Evolutionary conservation across 2,329 filamentous ascomycete genomes (phyloP), one percentile per base, ranked within the genome.

Genomic region (Apiospora kogelbergensis): DNA sequence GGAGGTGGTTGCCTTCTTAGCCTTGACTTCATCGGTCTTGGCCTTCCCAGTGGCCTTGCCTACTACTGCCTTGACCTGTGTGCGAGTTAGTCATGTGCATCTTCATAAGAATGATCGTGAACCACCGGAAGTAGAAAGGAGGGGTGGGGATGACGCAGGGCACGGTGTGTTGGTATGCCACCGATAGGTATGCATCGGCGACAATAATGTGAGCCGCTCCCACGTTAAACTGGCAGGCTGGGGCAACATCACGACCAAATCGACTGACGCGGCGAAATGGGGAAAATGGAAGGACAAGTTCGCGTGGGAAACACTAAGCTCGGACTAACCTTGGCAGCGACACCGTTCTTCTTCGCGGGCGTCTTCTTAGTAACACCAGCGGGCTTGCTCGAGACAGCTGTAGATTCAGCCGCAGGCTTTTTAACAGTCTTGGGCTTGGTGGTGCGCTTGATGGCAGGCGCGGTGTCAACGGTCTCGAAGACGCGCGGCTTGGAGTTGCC

Each of bases 401-500:
- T 75, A 70, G 76, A 74, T 10, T 65, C 63, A n/a, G 63, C 22
- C 9, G 26, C 53, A n/a, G 53, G 53, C 63, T 65, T 42, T 22
- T 42, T 65, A 2, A 26, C 22, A 11, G 71, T 69, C 74, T 74
- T 78, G 57, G 77, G 74, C 73, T 78, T 78, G 68, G 73, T 74
- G 65, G 74, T 80, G 74, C 83, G 81, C 78, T 81, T 81, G 75
- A 84, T 81, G 70, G 79, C 78, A 30, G 84, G 84, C 57, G 78
- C 80, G 17, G 83, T 84, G 76, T 87, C 84, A 74, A 86, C 76
- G 60, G 81, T 79, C 70, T 80, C 77, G 76, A 87, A 83, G 76
- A 87, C 79, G 75, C 86, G 84, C 71, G 86, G 85, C 77, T 82
- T 83, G 71, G 84, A 83, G 79, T 84, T 83, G 81, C 84, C 84